A percentile compares a stretch with the other conserved stretches of the same genome.
Evolutionary conservation across 2,329 filamentous ascomycete species (phyloP).

Genomic region (Exserohilum rostratum): DNA sequence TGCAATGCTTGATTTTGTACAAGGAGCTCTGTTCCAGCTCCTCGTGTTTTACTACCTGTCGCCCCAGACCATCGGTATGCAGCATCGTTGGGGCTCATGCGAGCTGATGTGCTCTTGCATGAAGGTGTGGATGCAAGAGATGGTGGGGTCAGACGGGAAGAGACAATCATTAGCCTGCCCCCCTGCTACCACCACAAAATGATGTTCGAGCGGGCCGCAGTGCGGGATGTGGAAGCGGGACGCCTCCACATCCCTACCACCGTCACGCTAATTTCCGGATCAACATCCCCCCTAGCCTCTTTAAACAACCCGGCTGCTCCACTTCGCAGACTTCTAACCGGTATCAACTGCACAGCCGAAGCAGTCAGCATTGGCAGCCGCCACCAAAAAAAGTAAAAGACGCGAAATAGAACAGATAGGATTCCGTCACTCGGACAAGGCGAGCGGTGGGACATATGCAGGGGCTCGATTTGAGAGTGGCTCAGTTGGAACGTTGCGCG

Average conservation of each 20-base stretch:
- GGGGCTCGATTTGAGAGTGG: background rate
- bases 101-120: no score
- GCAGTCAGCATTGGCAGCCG: background rate
- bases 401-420: background rate
- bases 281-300: background rate
- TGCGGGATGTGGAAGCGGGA: background rate
- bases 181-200: no score
- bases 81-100: background rate
- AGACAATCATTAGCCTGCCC: background rate
- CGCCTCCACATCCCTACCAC: background rate
- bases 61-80: constrained; percentile 21
- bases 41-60: constrained; percentile 22
- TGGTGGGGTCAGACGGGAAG: background rate
- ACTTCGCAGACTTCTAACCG: no score
- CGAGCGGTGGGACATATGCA: no score
- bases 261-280: background rate
- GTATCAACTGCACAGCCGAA: background rate
- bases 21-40: constrained; percentile 2
- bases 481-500: background rate
- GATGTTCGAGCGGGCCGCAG: background rate
- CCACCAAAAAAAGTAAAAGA: background rate
- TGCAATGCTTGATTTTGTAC: background rate
- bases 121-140: constrained; percentile 8
- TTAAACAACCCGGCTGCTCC: background rate
- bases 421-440: no score